Evolutionary conservation across 2,329 filamentous ascomycete species (phyloP).

Genomic region (Harringtonia lauricola): DNA sequence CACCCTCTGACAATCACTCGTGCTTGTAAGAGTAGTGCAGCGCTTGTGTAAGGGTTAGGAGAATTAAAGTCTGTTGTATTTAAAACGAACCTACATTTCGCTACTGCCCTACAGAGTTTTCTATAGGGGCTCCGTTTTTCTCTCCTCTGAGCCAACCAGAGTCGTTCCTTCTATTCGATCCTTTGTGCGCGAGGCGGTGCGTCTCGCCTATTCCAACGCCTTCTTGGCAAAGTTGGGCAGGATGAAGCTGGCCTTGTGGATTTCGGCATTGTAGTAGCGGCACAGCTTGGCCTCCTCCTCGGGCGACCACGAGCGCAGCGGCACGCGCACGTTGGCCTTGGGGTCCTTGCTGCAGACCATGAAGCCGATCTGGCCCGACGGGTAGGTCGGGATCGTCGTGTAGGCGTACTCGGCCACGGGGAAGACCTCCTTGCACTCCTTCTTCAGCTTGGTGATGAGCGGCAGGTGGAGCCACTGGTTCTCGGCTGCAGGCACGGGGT

Average conservation of each 20-base stretch:
- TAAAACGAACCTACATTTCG: no score
- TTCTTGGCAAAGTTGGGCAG: conserved; percentile 89
- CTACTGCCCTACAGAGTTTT: no score
- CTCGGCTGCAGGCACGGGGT: conserved; percentile 54
- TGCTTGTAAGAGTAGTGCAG: no score
- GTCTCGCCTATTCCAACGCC: conserved; percentile 50
- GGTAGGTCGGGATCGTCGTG: conserved; percentile 98
- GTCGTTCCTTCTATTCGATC: neutral
- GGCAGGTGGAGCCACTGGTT: conserved; percentile 98
- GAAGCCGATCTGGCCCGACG: conserved; percentile 98
- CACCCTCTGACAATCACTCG: no score
- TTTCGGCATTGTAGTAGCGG: conserved; percentile 95
- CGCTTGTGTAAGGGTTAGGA: no score
- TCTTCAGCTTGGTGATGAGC: conserved; percentile 90
- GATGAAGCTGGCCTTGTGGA: conserved; percentile 90
- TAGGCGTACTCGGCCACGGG: conserved; percentile 96
- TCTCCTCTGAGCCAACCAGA: no score
- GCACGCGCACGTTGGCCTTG: conserved; percentile 71
- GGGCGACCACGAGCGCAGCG: conserved; percentile 65
- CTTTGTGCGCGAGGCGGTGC: no score
- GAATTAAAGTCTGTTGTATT: no score
- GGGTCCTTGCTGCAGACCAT: conserved; percentile 99
- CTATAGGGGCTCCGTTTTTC: no score
- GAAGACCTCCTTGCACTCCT: conserved; percentile 95
- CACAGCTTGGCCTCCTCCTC: conserved; percentile 91